Evolutionary conservation across 331 rosid species (phyloP).

Genomic region (Malus hybrid): DNA sequence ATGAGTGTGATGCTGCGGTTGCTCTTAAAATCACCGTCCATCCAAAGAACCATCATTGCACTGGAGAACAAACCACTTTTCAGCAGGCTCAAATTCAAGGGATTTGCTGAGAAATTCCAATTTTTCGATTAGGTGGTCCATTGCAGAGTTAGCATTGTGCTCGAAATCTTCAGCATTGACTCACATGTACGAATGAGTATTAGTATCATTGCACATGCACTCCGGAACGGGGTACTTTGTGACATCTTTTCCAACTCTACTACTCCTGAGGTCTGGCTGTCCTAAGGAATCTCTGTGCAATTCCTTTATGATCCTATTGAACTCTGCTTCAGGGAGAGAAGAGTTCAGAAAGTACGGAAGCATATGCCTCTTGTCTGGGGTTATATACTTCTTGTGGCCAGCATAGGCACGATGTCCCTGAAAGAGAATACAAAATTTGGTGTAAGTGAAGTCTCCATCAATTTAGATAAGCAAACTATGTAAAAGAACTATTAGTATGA

Average conservation of each 20-base stretch:
- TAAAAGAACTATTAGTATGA: not conserved
- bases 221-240: slow-evolving; percentile 85
- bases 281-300: slow-evolving; percentile 79
- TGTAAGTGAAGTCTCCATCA: slow-evolving; percentile 4
- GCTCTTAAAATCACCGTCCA: not conserved
- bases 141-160: slow-evolving; percentile 1
- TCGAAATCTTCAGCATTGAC: slow-evolving; percentile 8
- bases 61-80: slow-evolving; percentile 7
- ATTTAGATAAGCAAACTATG: not conserved
- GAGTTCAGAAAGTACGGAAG: slow-evolving; percentile 62
- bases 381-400: slow-evolving; percentile 91
- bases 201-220: slow-evolving; percentile 79
- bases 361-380: slow-evolving; percentile 97
- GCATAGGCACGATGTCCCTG: slow-evolving; percentile 90
- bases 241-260: slow-evolving; percentile 71
- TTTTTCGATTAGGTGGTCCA: not conserved
- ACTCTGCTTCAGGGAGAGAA: slow-evolving; percentile 65
- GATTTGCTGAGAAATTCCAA: slow-evolving; percentile 1
- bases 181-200: slow-evolving; percentile 16
- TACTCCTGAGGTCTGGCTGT: slow-evolving; percentile 66
- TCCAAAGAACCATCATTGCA: slow-evolving; percentile 16
- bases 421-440: slow-evolving; percentile 4
- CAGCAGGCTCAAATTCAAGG: slow-evolving; percentile 18
- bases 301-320: slow-evolving; percentile 51
- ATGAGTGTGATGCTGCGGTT: not conserved